Evolutionary conservation across 768 basidiomycete species (phyloP).

Genomic region (Neoboletus magnificus): DNA sequence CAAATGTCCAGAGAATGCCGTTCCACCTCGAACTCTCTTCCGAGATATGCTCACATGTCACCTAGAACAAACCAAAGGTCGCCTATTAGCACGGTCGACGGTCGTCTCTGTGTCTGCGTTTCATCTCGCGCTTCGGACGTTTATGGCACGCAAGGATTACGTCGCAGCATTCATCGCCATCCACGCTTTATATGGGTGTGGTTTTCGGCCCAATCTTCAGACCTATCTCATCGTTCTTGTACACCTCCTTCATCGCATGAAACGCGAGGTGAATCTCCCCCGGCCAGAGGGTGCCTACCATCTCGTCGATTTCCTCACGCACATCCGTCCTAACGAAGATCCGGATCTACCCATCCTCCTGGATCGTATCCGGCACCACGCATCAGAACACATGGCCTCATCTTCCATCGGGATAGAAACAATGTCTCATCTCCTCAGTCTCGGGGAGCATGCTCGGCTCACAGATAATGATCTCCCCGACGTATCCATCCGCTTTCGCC

Average conservation of each 20-base stretch:
- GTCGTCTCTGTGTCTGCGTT: slow-evolving; percentile 35
- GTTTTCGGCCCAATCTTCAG: slow-evolving; percentile 32
- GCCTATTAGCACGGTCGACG: slow-evolving; percentile 22
- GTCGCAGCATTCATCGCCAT: slow-evolving; percentile 44
- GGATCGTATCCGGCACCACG: slow-evolving; percentile 11
- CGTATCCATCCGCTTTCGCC: not conserved
- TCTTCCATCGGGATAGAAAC: slow-evolving; percentile 13
- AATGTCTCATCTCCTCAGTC: slow-evolving; percentile 22
- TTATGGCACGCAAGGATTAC: slow-evolving; percentile 46
- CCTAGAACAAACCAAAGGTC: slow-evolving; percentile 18
- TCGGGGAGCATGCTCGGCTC: slow-evolving; percentile 5
- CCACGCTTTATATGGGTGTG: slow-evolving; percentile 27
- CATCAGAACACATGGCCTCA: not conserved
- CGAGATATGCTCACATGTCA: slow-evolving; percentile 43
- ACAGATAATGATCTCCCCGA: slow-evolving; percentile 3
- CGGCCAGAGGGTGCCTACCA: slow-evolving; percentile 5
- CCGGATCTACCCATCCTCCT: slow-evolving; percentile 11
- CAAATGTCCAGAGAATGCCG: slow-evolving; percentile 18
- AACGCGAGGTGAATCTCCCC: slow-evolving; percentile 12
- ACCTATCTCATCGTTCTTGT: slow-evolving; percentile 42
- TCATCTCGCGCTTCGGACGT: slow-evolving; percentile 42
- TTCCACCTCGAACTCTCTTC: slow-evolving; percentile 42
- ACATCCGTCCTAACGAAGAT: slow-evolving; percentile 21
- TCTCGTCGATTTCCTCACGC: slow-evolving; percentile 25
- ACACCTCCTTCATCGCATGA: slow-evolving; percentile 35